A percentile compares a stretch with the other conserved stretches of the same genome.
Conservation (phyloP, 306 rosid species). For the Coriaria nepalensis region DNA sequence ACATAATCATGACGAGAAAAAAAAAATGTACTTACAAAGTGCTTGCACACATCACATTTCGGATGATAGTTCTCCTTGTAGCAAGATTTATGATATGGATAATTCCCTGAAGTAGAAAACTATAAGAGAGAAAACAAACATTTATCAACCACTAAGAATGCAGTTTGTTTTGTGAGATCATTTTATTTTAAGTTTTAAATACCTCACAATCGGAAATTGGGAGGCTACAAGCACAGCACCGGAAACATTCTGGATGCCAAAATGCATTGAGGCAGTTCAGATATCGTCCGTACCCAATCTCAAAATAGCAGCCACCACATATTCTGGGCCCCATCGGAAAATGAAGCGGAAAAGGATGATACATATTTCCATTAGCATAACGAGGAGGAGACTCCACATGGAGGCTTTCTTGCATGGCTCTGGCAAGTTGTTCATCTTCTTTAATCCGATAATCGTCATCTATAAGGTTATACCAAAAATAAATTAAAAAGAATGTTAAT, state of each 20-base stretch:
- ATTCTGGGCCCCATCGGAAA: conserved; percentile 57
- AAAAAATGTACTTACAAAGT: conserved; percentile 53
- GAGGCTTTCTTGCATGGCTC: conserved; percentile 81
- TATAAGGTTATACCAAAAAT: neutral
- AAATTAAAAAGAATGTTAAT: neutral
- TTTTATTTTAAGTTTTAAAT: neutral
- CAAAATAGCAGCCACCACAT: conserved; percentile 67
- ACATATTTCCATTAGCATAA: conserved; percentile 42
- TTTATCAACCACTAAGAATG: conserved; percentile 9
- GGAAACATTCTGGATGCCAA: conserved; percentile 99
- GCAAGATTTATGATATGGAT: conserved; percentile 85
- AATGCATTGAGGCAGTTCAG: conserved; percentile 76
- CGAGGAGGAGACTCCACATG: conserved; percentile 58
- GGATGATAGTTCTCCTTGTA: conserved; percentile 94
- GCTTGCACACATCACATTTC: conserved; percentile 98
- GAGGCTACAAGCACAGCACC: conserved; percentile 80
- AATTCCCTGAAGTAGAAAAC: conserved; percentile 88
- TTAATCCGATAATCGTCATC: conserved; percentile 46
- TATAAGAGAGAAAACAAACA: conserved; percentile 12
- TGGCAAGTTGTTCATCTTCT: conserved; percentile 84
- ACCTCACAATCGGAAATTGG: conserved; percentile 91
- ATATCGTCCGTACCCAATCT: conserved; percentile 84
- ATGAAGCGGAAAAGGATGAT: conserved; percentile 34
- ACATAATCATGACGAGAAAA: conserved; percentile 8
- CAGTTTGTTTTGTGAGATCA: conserved; percentile 1